These are phyloP conservation scores for Ramalina peruviana DNA, from an alignment of 495 filamentous ascomycete species.

Conservation along the genomic window DNA sequence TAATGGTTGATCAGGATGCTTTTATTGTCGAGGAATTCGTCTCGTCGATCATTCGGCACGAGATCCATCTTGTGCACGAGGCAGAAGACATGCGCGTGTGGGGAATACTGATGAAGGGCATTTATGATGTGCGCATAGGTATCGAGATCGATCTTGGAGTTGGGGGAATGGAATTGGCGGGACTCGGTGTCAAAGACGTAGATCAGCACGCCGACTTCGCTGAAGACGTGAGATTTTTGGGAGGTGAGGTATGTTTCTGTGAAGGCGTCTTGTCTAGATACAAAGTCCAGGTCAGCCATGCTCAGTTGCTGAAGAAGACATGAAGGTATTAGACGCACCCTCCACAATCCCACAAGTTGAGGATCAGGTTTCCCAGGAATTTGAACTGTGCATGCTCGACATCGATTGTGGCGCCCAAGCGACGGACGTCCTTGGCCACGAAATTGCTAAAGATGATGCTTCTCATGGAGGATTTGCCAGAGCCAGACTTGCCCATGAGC, in stretches of 20 bases:
- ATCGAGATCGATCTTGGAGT: constrained; percentile 52
- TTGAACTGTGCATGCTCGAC: constrained; percentile 96
- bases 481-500: constrained; percentile 80
- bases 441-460: constrained; percentile 98
- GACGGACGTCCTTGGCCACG: constrained; percentile 86
- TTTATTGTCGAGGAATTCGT: constrained; percentile 68
- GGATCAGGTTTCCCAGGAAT: constrained; percentile 90
- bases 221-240: constrained; percentile 91
- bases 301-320: too few relatives aligned
- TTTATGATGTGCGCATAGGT: constrained; percentile 78
- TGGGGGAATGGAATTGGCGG: constrained; percentile 47
- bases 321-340: constrained; percentile 36
- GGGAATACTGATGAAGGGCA: constrained; percentile 73
- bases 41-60: constrained; percentile 64
- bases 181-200: constrained; percentile 99
- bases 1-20: constrained; percentile 57
- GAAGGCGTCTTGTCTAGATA: constrained; percentile 79
- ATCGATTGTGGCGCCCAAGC: constrained; percentile 94
- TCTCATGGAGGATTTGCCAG: constrained; percentile 98
- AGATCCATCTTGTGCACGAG: constrained; percentile 98
- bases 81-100: constrained; percentile 73
- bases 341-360: constrained; percentile 98
- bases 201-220: constrained; percentile 89
- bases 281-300: neutral
- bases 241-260: constrained; percentile 94